Conservation (phyloP, 1,284 basidiomycete genomes). For the Trametes pubescens region DNA sequence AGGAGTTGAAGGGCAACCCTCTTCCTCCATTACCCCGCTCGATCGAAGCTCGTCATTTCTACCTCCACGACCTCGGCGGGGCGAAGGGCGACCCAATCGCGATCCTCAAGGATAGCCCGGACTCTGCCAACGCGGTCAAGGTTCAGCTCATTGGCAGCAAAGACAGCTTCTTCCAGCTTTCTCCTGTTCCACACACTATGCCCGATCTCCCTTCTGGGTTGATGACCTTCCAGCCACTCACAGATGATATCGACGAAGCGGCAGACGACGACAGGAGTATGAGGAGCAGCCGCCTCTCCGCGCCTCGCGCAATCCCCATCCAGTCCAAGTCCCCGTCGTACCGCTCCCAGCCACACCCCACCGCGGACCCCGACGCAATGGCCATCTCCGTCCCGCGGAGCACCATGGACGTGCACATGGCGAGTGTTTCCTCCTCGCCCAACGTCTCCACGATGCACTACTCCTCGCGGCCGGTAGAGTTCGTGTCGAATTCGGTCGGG, state of each 20-base stretch:
- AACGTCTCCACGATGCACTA: constrained; percentile 33
- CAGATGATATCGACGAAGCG: constrained; percentile 42
- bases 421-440: constrained; percentile 43
- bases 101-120: constrained; percentile 34
- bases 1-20: constrained; percentile 37
- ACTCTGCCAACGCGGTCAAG: constrained; percentile 32
- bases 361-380: constrained; percentile 33
- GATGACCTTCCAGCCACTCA: constrained; percentile 44
- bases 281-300: constrained; percentile 15
- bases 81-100: constrained; percentile 38
- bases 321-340: constrained; percentile 37
- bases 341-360: constrained; percentile 37
- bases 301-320: constrained; percentile 39
- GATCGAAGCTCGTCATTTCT: constrained; percentile 43
- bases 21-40: constrained; percentile 33
- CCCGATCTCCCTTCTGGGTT: constrained; percentile 44
- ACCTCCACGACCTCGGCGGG: constrained; percentile 39
- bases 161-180: constrained; percentile 47
- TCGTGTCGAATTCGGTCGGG: constrained; percentile 27
- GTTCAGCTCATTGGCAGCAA: constrained; percentile 38
- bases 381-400: constrained; percentile 46
- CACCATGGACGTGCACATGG: constrained; percentile 43
- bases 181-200: constrained; percentile 46
- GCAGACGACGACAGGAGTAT: constrained; percentile 44
- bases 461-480: constrained; percentile 29